Percentiles rank a stretch among this genome's conserved stretches.
Evolutionary conservation across 192 early-diverging fungal species (phyloP).

Genomic region (Coemansia sp.): DNA sequence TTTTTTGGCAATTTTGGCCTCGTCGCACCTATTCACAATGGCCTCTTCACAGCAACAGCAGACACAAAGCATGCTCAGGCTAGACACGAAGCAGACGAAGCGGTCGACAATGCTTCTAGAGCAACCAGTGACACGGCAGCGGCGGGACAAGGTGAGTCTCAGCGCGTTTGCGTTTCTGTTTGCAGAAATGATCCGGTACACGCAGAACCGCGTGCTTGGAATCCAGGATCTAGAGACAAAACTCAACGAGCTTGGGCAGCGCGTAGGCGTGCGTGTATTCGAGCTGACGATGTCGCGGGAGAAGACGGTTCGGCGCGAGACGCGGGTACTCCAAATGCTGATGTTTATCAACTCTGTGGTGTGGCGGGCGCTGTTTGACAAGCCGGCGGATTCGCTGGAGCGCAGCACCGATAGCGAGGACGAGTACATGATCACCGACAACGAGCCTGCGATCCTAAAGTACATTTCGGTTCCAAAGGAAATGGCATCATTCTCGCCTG

Average conservation of each 20-base stretch:
- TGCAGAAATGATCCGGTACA: conserved; percentile 94
- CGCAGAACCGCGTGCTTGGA: conserved; percentile 93
- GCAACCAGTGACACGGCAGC: conserved; percentile 73
- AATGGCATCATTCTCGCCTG: conserved; percentile 87
- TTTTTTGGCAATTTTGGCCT: not conserved
- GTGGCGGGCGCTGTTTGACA: conserved; percentile 96
- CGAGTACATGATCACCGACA: conserved; percentile 99
- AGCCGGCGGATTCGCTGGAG: conserved; percentile 93
- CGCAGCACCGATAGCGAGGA: conserved; percentile 96
- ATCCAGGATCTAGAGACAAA: conserved; percentile 95
- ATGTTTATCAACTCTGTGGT: conserved; percentile 93
- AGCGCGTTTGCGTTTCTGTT: conserved; percentile 89
- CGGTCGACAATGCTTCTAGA: conserved; percentile 68
- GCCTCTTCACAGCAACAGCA: conserved; percentile 9
- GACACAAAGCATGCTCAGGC: conserved; percentile 29
- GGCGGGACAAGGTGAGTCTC: conserved; percentile 74
- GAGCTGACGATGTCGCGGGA: conserved; percentile 94
- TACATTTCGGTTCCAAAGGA: conserved; percentile 96
- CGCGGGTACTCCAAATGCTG: conserved; percentile 82
- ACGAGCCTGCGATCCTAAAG: conserved; percentile 86
- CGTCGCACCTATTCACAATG: not conserved
- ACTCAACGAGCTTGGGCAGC: conserved; percentile 90
- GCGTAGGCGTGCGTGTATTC: conserved; percentile 85
- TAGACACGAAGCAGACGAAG: conserved; percentile 46
- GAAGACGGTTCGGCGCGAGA: conserved; percentile 86